Base-by-base conservation (phyloP, 768 basidiomycete genomes). In the Mycena indigotica region DNA sequence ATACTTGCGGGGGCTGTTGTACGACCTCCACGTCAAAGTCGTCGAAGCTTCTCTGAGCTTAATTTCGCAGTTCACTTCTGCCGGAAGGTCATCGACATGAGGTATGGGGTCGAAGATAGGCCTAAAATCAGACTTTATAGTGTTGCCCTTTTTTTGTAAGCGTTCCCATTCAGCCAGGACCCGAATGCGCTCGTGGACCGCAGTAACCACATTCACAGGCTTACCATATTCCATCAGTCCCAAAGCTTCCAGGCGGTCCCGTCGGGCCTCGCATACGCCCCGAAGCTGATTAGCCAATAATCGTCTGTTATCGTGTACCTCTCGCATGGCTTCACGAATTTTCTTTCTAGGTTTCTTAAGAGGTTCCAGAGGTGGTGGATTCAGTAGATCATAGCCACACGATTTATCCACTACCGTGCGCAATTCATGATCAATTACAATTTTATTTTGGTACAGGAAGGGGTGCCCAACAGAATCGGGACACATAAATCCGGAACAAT, bases 1-100 rank as follows among this genome's bases (percentile, higher is more conserved):
- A 28, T 70, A 75, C 41, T 73, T 74, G 15, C 66, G 54, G 0
- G 73, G 72, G 26, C 66, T 72, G 0, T 65, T 48, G 26, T 75
- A 76, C 0, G 53, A 52, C 0, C 64, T 53, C 0, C 45, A 29
- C 0, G 56, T 32, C 15, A 75, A 65, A 1, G 55, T 53, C 3
- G 61, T 59, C 3, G 48, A 28, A 10, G 68, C 55, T 17, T 72
- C 60, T 1, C 65, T 70, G 0, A 69, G 32, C 0, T 30, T 12
- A 3, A 73, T 50, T 1, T 40, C 26, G 19, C 62, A 67, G 4
- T 56, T 54, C 0, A 71, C 35, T 3, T 65, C 56, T 2, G 32
- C n/a, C 0, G 71, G 70, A 2, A 75, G 28, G 0, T 52, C 28
- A 12, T 58, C 32, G 3, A 53, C 55, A 21, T 72, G 70, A 0